Conservation (phyloP, 306 rosid genomes). For the Glycine tomentella region DNA sequence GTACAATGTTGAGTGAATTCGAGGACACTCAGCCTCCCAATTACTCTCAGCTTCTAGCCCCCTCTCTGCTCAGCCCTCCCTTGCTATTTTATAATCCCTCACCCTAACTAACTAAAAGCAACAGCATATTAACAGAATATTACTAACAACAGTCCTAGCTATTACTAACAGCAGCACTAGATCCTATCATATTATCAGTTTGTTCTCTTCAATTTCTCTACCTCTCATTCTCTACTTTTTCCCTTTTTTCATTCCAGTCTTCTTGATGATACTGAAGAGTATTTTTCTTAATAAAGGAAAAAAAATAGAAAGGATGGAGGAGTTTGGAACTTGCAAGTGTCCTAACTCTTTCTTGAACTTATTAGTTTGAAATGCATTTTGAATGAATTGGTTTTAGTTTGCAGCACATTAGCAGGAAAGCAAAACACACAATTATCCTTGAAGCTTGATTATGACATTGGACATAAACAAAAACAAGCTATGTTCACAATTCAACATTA, state of each 20-base stretch:
- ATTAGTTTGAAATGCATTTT: neutral
- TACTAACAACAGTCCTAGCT: too few relatives aligned
- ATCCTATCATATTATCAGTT: too few relatives aligned
- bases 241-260: neutral
- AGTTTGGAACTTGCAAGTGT: conserved; percentile 14
- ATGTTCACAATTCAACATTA: conserved; percentile 5
- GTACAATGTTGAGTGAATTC: too few relatives aligned
- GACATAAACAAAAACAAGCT: conserved; percentile 18
- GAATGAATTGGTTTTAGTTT: neutral
- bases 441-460: conserved; percentile 10
- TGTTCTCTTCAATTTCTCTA: neutral
- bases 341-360: neutral
- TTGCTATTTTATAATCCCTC: too few relatives aligned
- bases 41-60: too few relatives aligned
- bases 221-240: neutral
- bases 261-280: neutral
- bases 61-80: too few relatives aligned
- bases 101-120: too few relatives aligned
- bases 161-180: too few relatives aligned
- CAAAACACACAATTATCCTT: conserved; percentile 13
- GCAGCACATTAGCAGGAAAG: neutral
- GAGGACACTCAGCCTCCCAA: too few relatives aligned
- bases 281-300: neutral
- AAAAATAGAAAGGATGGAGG: neutral
- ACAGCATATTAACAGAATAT: too few relatives aligned